Evolutionary conservation across 1,284 basidiomycete species (phyloP), one percentile per base, ranked within the genome.

Genomic region (Neonothopanus nambi): DNA sequence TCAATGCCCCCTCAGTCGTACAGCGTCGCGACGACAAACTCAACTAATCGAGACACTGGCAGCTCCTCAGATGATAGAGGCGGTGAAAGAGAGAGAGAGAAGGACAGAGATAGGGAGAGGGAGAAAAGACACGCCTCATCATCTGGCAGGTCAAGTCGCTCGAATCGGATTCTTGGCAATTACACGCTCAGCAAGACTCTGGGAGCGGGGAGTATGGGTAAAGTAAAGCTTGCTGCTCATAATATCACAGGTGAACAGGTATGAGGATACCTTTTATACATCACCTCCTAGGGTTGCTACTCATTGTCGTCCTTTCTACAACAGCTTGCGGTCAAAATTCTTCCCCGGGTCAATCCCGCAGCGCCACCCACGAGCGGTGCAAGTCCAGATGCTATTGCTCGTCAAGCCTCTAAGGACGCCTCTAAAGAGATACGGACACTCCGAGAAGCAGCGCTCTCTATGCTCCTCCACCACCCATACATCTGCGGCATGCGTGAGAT

Each of bases 401-500:
- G 92, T 66, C 87, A 89, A 64, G 88, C 91, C 17, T 80, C 84
- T 42, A 95, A 95, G 70, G 96, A 99, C 67, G 89, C 91, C 49
- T 93, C 92, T 33, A 99, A 99, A 72, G 97, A 99, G 76, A 90
- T 95, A 60, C 84, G 96, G 42, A 98, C 94, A 1, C 84, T 98
- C 56, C 89, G 97, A 43, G 97, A 99, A 75, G 96, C 96, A 0
- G 92, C 92, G 6, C 81, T 96, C 55, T 95, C 87, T 50, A 87
- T 98, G 76, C 82, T 99, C 33, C 86, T 99, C 17, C 94, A 98
- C 67, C 96, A 99, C 67, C 97, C 96, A 1, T 98, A 98, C 73
- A 93, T 99, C 66, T 98, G 95, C 70, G 96, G 97, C 52, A 99
- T 99, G 96, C 89, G 93, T 62, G 95, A 97, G 76, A 96, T 99